Base-by-base conservation (phyloP, 306 rosid genomes). In the Malus sylvestris region DNA sequence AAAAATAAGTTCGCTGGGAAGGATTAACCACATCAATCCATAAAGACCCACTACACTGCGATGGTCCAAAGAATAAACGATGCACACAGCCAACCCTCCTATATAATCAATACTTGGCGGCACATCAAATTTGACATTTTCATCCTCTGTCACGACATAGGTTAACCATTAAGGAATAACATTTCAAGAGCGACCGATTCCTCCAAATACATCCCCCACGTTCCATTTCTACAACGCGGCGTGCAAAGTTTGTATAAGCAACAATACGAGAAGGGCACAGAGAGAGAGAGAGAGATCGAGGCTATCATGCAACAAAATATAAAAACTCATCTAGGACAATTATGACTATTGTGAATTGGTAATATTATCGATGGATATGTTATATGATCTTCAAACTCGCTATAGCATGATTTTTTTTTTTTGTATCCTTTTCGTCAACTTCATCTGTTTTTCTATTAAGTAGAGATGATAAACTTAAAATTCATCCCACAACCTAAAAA, bases 161-260 rank as follows among this genome's bases (percentile, higher is more conserved):
- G 8, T 49, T 42, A 83, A 74, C 80, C 71, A 65, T 5, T 3
- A 55, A 2, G 83, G 80, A 70, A 74, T 45, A 32, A 74, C 64
- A 25, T 70, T 52, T 18, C 74, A 83, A 4, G 55, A 82, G n/a
- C 57, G 27, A 70, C 42, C 70, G 44, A 75, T 3, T 8, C 75
- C 77, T 4, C 30, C 32, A 22, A 29, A 57, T 45, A 19, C 67
- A 32, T 22, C 13, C 38, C 38, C 38, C 38, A 33, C 8, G 0
- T 33, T 33, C 8, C 38, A 33, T 68, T 15, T 53, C 86, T 82
- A 33, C 30, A 73, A 45, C 35, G 77, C 2, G n/a, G 10, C 30
- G 63, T 18, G 18, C 6, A 35, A 46, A 18, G 7, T 23, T 4
- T 22, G 1, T 7, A 0, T 32, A 14, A 64, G 35, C 51, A 52